phyloP scores from a whole-genome alignment of 192 early-diverging fungal genomes.

The Umbelopsis sp. region DNA sequence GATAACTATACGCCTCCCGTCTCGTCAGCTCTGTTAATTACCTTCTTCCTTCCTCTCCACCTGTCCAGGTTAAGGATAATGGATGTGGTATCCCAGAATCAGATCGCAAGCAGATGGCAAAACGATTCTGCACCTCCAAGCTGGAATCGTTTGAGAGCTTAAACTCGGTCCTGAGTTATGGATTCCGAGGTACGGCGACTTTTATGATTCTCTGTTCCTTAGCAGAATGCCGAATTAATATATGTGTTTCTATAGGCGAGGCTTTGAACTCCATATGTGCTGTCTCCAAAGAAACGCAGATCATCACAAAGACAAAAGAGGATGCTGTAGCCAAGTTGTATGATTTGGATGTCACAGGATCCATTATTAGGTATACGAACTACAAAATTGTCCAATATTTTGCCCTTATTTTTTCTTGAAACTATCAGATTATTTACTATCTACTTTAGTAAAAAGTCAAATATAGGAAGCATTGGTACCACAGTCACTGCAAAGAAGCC shows the following conservation, averaged over 20 bases:
- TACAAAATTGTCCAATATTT: background rate
- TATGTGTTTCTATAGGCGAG: constrained; percentile 25
- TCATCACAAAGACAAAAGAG: constrained; percentile 32
- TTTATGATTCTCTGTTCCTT: background rate
- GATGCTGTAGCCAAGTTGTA: constrained; percentile 40
- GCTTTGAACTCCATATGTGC: constrained; percentile 42
- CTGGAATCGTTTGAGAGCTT: constrained; percentile 36
- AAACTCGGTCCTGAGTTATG: constrained; percentile 29
- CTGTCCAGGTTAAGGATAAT: constrained; percentile 43
- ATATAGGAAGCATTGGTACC: constrained; percentile 29
- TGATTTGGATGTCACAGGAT: constrained; percentile 30
- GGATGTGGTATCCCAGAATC: constrained; percentile 36
- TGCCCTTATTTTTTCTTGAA: background rate
- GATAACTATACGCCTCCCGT: background rate
- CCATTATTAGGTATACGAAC: constrained; percentile 29
- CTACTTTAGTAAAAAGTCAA: constrained; percentile 19
- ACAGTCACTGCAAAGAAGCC: constrained; percentile 29
- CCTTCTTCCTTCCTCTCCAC: background rate
- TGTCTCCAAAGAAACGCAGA: constrained; percentile 25
- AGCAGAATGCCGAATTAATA: background rate
- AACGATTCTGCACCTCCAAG: constrained; percentile 42
- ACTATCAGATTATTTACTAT: too few species aligned
- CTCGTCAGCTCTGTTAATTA: too few species aligned
- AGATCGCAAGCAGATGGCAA: constrained; percentile 39
- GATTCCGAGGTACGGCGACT: constrained; percentile 37